Percentiles rank a stretch among this genome's conserved stretches.
Conservation (phyloP, 805 yeast genomes). For the Saccharomycopsis oosterbeekiorum region DNA sequence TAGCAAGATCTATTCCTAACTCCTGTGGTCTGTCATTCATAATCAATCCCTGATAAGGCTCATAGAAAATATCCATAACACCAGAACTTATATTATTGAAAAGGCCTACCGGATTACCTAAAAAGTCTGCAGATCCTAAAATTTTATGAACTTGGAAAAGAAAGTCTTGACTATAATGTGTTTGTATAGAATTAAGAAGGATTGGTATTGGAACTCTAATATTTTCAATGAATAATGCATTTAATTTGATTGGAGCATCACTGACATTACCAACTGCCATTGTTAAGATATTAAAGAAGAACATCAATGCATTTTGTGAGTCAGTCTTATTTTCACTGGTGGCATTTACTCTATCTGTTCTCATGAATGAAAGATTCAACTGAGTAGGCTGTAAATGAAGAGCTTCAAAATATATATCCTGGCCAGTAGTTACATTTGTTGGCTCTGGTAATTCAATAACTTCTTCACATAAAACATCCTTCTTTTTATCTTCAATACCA, state of each 20-base stretch:
- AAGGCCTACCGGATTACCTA: conserved; percentile 96
- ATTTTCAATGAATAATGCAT: conserved; percentile 81
- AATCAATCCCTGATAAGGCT: conserved; percentile 92
- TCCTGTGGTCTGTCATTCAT: conserved; percentile 95
- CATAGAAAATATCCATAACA: conserved; percentile 91
- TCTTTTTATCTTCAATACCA: conserved; percentile 46
- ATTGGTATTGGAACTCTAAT: conserved; percentile 77
- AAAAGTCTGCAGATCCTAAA: conserved; percentile 89
- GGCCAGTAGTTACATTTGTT: conserved; percentile 38
- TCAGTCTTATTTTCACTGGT: conserved; percentile 44
- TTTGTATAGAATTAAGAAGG: conserved; percentile 55
- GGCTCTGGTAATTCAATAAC: conserved; percentile 65
- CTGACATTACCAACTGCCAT: conserved; percentile 97
- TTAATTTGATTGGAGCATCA: conserved; percentile 88
- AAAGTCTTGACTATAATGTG: conserved; percentile 89
- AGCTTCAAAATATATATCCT: conserved; percentile 85
- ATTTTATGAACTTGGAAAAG: conserved; percentile 86
- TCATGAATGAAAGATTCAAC: conserved; percentile 78
- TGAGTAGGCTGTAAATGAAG: conserved; percentile 88
- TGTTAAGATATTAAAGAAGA: conserved; percentile 74
- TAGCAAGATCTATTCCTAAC: conserved; percentile 88
- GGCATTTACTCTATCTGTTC: conserved; percentile 69
- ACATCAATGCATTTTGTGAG: conserved; percentile 58
- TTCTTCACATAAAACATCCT: conserved; percentile 52
- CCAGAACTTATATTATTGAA: conserved; percentile 92